phyloP scores from a whole-genome alignment of 2,329 filamentous ascomycete genomes.

The Samsoniella hepiali region DNA sequence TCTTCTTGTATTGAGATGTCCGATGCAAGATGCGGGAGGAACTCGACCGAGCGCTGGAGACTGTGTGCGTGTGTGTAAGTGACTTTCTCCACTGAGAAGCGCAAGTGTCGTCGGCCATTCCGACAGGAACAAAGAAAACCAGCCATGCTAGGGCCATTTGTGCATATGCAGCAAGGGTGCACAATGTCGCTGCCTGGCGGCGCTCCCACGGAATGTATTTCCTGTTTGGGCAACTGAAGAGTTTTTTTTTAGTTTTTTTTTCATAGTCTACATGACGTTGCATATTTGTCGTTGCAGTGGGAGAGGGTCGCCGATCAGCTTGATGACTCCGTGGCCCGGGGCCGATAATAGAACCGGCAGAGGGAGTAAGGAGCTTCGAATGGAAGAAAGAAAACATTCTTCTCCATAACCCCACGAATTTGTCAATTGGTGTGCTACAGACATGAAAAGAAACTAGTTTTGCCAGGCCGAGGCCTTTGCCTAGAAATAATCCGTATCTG shows the following conservation, averaged over 20 bases:
- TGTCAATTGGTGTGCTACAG: neutral
- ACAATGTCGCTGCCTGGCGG: conserved; percentile 3
- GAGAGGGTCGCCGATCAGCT: conserved; percentile 10
- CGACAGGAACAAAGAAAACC: neutral
- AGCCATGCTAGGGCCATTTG: neutral
- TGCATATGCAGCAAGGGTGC: conserved; percentile 1
- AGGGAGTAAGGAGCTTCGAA: too few relatives aligned
- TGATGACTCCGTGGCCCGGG: conserved; percentile 9
- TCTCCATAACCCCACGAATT: too few relatives aligned
- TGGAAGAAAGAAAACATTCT: neutral
- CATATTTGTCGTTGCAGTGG: neutral
- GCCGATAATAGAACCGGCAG: neutral
- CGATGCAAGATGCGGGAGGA: neutral
- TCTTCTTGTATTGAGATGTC: neutral
- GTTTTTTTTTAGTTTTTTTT: neutral
- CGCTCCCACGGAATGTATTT: neutral
- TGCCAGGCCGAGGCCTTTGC: too few relatives aligned
- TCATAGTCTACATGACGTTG: neutral
- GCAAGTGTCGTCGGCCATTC: conserved; percentile 11
- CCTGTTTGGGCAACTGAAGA: neutral
- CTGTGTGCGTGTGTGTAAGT: neutral
- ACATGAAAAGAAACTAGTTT: neutral
- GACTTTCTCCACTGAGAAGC: neutral
- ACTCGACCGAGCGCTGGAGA: neutral
- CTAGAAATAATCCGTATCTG: neutral